Evolutionary conservation across 192 early-diverging fungal species (phyloP), one percentile per base, ranked within the genome.

Genomic region (Endogone sp.): DNA sequence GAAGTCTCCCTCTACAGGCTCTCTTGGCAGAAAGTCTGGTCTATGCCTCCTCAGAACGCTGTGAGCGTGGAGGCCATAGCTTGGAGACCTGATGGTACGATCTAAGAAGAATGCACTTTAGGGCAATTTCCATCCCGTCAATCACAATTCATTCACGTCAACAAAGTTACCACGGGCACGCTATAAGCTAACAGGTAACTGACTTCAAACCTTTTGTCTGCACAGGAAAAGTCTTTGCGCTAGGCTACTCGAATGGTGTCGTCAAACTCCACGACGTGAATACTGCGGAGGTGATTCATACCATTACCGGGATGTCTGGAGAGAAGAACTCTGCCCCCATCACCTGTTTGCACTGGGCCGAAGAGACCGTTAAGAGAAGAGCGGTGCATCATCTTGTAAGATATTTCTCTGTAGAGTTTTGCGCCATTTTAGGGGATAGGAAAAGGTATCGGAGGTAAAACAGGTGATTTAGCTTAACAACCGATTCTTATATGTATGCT

Each of bases 1-100:
- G 55, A 31, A 11, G 56, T 72, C 44, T 65, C 58, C 64, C 37
- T 72, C 22, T 55, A 66, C 37, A 67, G 71, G 71, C 65, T 67
- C 67, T 49, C 71, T 11, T 27, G 65, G 20, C 64, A 72, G 54
- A 72, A 72, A 61, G 62, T 67, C 60, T 72, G 71, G 71, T 67
- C 71, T 27, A 59, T 72, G 25, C 65, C 65, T 11, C n/a, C 57
- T 4, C 31, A 57, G 11, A 31, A 22, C 0, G 13, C 16, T 20
- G 64, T 62, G 25, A 72, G 29, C 54, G 71, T 72, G n/a, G 65
- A 49, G 21, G 59, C 55, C 3, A 31, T 72, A 25, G 49, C 71
- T 3, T 72, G 71, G 71, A 67, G 71, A 72, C 71, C 71, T 25
- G 71, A 72, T 49, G 71, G 71, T 67, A 67, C 6, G 21, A 6